Conservation (phyloP, 495 filamentous ascomycete species). For the Neurospora sp. region DNA sequence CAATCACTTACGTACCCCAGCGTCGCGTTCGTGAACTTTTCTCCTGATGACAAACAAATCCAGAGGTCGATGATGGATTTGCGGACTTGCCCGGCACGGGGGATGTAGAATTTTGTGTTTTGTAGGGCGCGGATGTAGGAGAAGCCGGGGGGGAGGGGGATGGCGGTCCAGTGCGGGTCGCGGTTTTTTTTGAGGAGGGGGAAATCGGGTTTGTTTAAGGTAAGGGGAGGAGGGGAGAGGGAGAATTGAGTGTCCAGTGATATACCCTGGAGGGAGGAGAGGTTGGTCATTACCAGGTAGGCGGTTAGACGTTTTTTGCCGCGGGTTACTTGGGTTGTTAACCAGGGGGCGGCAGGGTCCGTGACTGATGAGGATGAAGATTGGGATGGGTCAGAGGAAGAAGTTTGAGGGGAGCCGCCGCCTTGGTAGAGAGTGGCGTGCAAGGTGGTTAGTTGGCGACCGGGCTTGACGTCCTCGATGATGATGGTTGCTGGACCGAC, state of each 20-base stretch:
- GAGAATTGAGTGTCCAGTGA: constrained; percentile 42
- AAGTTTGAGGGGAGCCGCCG: constrained; percentile 3
- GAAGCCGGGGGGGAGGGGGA: constrained; percentile 19
- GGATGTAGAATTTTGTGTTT: constrained; percentile 47
- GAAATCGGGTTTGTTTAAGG: no score
- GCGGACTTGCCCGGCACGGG: constrained; percentile 32
- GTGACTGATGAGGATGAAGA: no score
- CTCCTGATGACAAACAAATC: constrained; percentile 45
- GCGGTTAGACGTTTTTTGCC: constrained; percentile 29
- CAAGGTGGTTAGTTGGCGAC: constrained; percentile 56
- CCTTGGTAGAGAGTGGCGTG: constrained; percentile 52
- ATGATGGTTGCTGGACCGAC: constrained; percentile 51
- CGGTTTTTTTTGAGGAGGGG: constrained; percentile 22
- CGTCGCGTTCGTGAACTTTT: constrained; percentile 42
- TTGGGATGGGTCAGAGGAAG: not conserved
- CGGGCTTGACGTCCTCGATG: constrained; percentile 64
- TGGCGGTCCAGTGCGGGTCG: constrained; percentile 39
- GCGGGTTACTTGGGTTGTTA: constrained; percentile 1
- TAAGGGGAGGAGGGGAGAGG: constrained; percentile 31
- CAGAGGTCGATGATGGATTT: constrained; percentile 52
- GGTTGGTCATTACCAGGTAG: constrained; percentile 58
- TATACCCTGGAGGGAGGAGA: constrained; percentile 47
- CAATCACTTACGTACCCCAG: constrained; percentile 51
- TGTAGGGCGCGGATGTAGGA: constrained; percentile 36
- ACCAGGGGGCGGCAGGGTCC: no score